Percentiles rank a stretch among this genome's conserved stretches.
Conservation (phyloP, 2,329 filamentous ascomycete genomes). For the Stachybotrys elegans region DNA sequence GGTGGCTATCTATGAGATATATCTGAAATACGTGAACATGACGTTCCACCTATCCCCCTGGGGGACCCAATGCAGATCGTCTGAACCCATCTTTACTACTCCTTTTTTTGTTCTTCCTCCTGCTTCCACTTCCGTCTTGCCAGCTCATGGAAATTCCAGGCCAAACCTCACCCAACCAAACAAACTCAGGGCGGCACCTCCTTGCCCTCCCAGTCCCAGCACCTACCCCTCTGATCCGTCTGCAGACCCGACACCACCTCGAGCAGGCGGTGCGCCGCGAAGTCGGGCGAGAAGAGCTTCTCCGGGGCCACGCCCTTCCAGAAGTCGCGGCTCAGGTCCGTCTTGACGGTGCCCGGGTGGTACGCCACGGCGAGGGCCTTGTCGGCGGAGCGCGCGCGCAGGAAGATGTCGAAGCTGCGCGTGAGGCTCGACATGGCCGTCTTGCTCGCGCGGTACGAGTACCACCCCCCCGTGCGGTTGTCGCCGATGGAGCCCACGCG, state of each 20-base stretch:
- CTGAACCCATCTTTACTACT: too few species aligned
- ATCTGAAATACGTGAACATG: too few species aligned
- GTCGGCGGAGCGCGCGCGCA: constrained; percentile 51
- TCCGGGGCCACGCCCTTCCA: constrained; percentile 58
- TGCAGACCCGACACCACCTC: constrained; percentile 49
- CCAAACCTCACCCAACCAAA: too few species aligned
- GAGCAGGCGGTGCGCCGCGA: constrained; percentile 60
- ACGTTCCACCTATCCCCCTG: too few species aligned
- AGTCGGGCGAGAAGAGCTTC: constrained; percentile 63
- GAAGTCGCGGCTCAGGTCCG: constrained; percentile 66
- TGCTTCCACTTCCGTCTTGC: too few species aligned
- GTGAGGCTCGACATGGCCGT: constrained; percentile 66
- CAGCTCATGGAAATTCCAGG: too few species aligned
- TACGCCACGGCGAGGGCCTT: constrained; percentile 64
- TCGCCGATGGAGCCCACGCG: constrained; percentile 71
- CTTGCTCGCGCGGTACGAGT: constrained; percentile 73
- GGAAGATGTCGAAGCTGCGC: constrained; percentile 65
- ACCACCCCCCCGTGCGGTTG: constrained; percentile 75
- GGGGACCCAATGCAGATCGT: too few species aligned
- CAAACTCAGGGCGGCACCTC: constrained; percentile 51
- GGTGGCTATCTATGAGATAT: too few species aligned
- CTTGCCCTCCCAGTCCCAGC: constrained; percentile 65
- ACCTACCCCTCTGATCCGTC: constrained; percentile 52
- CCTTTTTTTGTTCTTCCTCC: too few species aligned
- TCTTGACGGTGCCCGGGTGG: constrained; percentile 79